These are phyloP conservation scores for Saccharomycopsis hybrid DNA, from an alignment of 1,139 yeast species.

Conservation along the genomic window DNA sequence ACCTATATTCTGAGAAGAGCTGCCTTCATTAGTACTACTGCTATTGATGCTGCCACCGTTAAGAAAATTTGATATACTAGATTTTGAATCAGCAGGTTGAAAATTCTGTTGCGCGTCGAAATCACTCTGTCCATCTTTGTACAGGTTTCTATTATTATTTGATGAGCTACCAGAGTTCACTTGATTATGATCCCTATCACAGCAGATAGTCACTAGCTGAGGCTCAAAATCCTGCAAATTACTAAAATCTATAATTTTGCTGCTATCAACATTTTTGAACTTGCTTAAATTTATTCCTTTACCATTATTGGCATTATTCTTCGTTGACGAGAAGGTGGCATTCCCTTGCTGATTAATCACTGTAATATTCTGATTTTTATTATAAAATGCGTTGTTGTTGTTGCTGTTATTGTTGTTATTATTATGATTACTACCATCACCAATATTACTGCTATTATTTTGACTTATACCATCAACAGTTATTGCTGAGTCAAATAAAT, in stretches of 20 bases:
- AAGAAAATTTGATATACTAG: neutral
- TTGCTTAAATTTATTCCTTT: too few relatives aligned
- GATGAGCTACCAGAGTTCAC: too few relatives aligned
- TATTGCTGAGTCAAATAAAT: constrained; percentile 5
- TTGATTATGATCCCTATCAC: constrained; percentile 21
- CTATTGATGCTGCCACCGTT: constrained; percentile 5
- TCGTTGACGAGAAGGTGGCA: too few relatives aligned
- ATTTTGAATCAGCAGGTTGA: neutral
- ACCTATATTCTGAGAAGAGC: constrained; percentile 11
- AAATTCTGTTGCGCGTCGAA: neutral
- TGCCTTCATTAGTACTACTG: constrained; percentile 15
- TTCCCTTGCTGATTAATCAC: too few relatives aligned
- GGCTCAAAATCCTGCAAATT: constrained; percentile 14
- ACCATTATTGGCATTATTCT: too few relatives aligned
- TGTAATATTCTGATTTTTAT: too few relatives aligned
- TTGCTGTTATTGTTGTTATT: constrained; percentile 5
- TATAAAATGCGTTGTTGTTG: neutral
- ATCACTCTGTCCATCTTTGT: neutral
- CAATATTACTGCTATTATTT: constrained; percentile 2
- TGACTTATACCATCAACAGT: neutral
- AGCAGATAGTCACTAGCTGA: constrained; percentile 19
- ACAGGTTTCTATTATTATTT: too few relatives aligned
- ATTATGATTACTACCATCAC: neutral
- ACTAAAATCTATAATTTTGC: neutral
- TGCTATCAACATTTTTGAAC: neutral